Percentiles rank a stretch among this genome's conserved stretches.
These are phyloP conservation scores for Agrocybe praecox DNA, from an alignment of 768 basidiomycete species.

Conservation along the genomic window DNA sequence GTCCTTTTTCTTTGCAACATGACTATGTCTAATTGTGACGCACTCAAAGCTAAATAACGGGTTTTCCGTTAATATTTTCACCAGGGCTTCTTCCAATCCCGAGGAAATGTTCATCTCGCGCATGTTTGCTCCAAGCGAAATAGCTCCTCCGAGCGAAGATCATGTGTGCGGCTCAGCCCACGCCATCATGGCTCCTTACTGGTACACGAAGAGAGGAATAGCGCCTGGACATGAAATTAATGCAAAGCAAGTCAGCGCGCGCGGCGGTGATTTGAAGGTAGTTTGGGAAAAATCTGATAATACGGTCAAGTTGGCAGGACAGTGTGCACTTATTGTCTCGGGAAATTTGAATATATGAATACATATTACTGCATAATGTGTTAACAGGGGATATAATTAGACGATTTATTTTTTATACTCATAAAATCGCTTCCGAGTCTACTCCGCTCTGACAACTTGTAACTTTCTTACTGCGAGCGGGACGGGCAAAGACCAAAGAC, in stretches of 20 bases:
- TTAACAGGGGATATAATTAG: too few species aligned
- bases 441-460: too few species aligned
- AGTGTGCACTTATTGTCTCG: slow-evolving; percentile 32
- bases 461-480: too few species aligned
- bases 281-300: slow-evolving; percentile 34
- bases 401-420: too few species aligned
- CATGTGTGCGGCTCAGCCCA: slow-evolving; percentile 59
- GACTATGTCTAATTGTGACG: neutral
- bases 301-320: slow-evolving; percentile 36
- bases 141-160: slow-evolving; percentile 42
- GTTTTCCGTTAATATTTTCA: slow-evolving; percentile 39
- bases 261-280: slow-evolving; percentile 49
- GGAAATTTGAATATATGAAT: slow-evolving; percentile 27
- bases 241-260: slow-evolving; percentile 53
- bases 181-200: slow-evolving; percentile 50
- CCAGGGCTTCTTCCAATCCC: slow-evolving; percentile 31
- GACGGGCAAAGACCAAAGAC: too few species aligned
- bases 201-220: slow-evolving; percentile 39
- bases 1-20: neutral
- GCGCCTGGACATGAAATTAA: slow-evolving; percentile 31
- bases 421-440: too few species aligned
- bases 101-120: slow-evolving; percentile 47
- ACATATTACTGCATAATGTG: too few species aligned
- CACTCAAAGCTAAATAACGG: slow-evolving; percentile 34
- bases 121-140: slow-evolving; percentile 44